phyloP scores from a whole-genome alignment of 306 rosid genomes.

The Casuarina equisetifolia region DNA sequence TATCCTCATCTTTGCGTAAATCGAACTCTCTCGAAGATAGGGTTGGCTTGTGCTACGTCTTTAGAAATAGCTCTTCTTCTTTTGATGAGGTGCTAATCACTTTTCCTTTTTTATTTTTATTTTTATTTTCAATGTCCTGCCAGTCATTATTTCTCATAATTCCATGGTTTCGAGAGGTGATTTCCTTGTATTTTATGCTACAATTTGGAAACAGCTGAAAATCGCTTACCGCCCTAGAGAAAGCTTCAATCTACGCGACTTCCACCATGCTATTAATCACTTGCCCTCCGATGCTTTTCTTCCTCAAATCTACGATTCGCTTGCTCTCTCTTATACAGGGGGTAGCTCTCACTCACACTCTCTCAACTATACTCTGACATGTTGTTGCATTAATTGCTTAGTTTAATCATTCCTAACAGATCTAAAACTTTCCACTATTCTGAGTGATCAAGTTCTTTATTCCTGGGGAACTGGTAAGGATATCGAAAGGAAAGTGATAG shows the following conservation, averaged over 20 bases:
- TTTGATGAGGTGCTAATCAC: slow-evolving; percentile 44
- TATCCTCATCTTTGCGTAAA: slow-evolving; percentile 30
- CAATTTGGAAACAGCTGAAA: slow-evolving; percentile 45
- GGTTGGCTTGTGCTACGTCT: slow-evolving; percentile 65
- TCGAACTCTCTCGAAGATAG: slow-evolving; percentile 41
- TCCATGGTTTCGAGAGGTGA: background rate
- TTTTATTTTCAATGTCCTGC: too few relatives aligned
- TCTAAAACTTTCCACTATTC: slow-evolving; percentile 56
- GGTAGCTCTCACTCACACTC: background rate
- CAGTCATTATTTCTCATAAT: too few relatives aligned
- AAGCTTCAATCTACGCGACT: slow-evolving; percentile 61
- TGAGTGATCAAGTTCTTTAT: slow-evolving; percentile 62
- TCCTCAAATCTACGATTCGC: slow-evolving; percentile 39
- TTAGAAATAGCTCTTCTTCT: slow-evolving; percentile 43
- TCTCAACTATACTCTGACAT: background rate
- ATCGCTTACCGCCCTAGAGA: slow-evolving; percentile 55
- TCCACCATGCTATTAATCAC: slow-evolving; percentile 60
- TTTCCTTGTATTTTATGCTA: background rate
- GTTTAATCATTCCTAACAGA: slow-evolving; percentile 37
- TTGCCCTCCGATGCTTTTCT: slow-evolving; percentile 58
- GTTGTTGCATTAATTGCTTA: slow-evolving; percentile 9
- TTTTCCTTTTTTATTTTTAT: too few relatives aligned
- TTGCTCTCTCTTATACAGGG: slow-evolving; percentile 26
- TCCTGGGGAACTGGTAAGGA: slow-evolving; percentile 71
- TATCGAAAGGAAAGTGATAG: slow-evolving; percentile 61